Percentiles rank a stretch among this genome's conserved stretches.
phyloP scores from a whole-genome alignment of 139 green algal genomes.

The Nannochloris sp. region DNA sequence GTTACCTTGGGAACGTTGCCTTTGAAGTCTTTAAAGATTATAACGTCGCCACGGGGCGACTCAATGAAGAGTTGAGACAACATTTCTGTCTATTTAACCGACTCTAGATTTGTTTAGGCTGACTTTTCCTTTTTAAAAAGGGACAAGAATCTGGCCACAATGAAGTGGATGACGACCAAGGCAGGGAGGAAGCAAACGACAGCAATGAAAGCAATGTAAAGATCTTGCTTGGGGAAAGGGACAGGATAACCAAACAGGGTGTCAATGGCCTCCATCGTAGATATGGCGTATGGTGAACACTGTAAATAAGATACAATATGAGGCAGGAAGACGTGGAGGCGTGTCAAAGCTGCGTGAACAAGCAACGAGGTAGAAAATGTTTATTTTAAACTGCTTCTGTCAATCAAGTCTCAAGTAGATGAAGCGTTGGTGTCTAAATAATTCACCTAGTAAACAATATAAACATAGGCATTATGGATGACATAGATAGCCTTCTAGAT shows the following conservation, averaged over 20 bases:
- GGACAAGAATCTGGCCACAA: conserved; percentile 6
- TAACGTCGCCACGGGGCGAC: conserved; percentile 79
- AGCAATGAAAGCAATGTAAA: conserved; percentile 33
- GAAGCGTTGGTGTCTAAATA: no score
- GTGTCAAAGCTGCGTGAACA: no score
- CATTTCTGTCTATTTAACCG: conserved; percentile 28
- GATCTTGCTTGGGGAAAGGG: conserved; percentile 37
- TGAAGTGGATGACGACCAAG: conserved; percentile 31
- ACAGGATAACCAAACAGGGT: conserved; percentile 36
- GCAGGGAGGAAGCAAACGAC: conserved; percentile 40
- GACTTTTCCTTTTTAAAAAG: conserved; percentile 11
- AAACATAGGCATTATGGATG: no score
- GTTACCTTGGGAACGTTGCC: conserved; percentile 75
- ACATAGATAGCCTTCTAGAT: conserved; percentile 26
- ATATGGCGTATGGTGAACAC: no score
- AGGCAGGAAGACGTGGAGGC: no score
- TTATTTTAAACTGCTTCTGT: no score
- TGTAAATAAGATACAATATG: no score
- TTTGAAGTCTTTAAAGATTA: conserved; percentile 86
- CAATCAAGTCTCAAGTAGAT: no score
- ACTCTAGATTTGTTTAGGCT: not conserved
- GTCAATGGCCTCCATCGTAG: no score
- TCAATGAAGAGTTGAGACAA: conserved; percentile 93
- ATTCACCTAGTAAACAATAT: no score
- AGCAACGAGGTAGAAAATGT: no score